phyloP scores from a whole-genome alignment of 768 basidiomycete species.

The Russula sp. region DNA sequence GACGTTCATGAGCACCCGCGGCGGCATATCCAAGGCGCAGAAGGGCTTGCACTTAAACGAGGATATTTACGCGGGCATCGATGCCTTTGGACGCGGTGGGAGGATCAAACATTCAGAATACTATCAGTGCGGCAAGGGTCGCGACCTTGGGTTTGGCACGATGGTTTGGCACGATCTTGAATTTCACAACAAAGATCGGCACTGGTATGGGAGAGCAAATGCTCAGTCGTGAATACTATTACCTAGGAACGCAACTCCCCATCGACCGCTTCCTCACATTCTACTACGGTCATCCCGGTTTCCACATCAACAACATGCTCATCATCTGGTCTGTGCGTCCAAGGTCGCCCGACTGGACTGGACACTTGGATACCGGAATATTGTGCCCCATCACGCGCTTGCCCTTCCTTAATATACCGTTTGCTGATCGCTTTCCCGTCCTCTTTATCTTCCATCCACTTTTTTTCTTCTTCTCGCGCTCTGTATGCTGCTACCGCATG shows the following conservation, averaged over 20 bases:
- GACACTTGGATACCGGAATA: no score
- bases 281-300: constrained; percentile 98
- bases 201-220: constrained; percentile 99
- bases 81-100: constrained; percentile 91
- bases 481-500: background rate
- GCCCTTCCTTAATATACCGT: no score
- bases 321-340: constrained; percentile 96
- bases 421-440: constrained; percentile 8
- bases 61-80: constrained; percentile 99
- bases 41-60: constrained; percentile 99
- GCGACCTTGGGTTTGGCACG: constrained; percentile 98
- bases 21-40: constrained; percentile 97
- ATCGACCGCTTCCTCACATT: constrained; percentile 99
- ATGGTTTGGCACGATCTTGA: constrained; percentile 97
- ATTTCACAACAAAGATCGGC: constrained; percentile 99
- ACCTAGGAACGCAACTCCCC: constrained; percentile 94
- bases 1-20: constrained; percentile 95
- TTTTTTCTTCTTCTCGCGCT: background rate
- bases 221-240: constrained; percentile 98
- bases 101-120: constrained; percentile 99
- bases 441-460: no score
- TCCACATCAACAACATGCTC: constrained; percentile 99
- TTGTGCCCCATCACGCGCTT: no score
- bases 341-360: no score
- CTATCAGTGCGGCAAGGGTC: constrained; percentile 97